These are phyloP conservation scores for Pestalotiopsis fici DNA, from an alignment of 2,329 filamentous ascomycete genomes.

Conservation along the genomic window DNA sequence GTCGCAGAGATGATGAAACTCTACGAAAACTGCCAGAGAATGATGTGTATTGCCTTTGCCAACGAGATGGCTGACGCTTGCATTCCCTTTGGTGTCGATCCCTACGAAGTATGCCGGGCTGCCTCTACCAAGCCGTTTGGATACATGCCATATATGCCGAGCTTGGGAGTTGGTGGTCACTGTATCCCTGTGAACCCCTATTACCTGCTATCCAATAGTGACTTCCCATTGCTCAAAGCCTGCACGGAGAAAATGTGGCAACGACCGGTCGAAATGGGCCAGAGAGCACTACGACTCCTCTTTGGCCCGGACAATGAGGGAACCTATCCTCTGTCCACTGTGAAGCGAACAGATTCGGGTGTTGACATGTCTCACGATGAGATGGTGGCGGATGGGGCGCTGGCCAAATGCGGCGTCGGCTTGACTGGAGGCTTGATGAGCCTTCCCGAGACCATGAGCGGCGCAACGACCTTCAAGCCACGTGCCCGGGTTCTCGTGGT, in stretches of 20 bases:
- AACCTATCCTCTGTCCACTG: not conserved
- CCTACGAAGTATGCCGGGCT: slow-evolving; percentile 49
- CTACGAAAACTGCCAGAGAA: slow-evolving; percentile 60
- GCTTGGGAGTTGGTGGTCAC: slow-evolving; percentile 54
- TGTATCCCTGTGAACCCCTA: slow-evolving; percentile 58
- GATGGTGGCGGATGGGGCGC: not conserved
- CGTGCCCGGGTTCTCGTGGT: slow-evolving; percentile 37
- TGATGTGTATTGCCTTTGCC: slow-evolving; percentile 54
- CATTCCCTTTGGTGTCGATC: slow-evolving; percentile 42
- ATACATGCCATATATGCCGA: slow-evolving; percentile 47
- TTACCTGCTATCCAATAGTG: slow-evolving; percentile 40
- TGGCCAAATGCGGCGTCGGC: not conserved
- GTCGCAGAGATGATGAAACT: slow-evolving; percentile 61
- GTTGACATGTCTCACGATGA: not conserved
- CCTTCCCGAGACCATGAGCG: not conserved
- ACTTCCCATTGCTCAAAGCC: slow-evolving; percentile 45
- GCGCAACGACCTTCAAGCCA: not conserved
- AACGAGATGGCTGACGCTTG: slow-evolving; percentile 61
- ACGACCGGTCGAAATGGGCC: slow-evolving; percentile 40
- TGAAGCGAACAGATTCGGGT: not conserved
- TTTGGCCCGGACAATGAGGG: slow-evolving; percentile 7
- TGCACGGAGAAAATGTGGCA: slow-evolving; percentile 45
- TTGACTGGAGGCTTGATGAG: not conserved
- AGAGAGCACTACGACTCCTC: slow-evolving; percentile 33
- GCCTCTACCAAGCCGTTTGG: slow-evolving; percentile 55